Percentiles rank a stretch among this genome's conserved stretches.
Evolutionary conservation across 2,329 filamentous ascomycete genomes (phyloP).

Genomic region (Whalleya microplaca): DNA sequence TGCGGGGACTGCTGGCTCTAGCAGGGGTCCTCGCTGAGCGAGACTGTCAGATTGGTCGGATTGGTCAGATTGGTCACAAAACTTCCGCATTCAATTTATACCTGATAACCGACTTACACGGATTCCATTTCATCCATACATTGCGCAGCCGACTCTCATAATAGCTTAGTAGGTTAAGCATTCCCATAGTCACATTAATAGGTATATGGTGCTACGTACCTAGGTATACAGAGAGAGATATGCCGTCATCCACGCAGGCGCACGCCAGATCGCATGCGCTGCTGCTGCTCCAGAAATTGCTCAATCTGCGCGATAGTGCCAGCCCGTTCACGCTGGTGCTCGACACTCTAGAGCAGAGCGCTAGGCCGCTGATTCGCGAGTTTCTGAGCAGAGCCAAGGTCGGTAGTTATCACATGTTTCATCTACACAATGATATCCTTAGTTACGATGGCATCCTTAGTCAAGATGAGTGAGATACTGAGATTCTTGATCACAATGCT

Average conservation of each 20-base stretch:
- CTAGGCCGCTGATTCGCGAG: conserved; percentile 70
- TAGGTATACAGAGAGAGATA: conserved; percentile 34
- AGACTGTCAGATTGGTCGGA: background rate
- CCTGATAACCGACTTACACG: conserved; percentile 2
- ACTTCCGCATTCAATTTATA: conserved; percentile 6
- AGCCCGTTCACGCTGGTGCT: conserved; percentile 87
- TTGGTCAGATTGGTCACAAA: background rate
- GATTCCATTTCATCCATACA: background rate
- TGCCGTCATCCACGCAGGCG: conserved; percentile 60
- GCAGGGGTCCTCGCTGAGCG: background rate
- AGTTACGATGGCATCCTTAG: background rate
- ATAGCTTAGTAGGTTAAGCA: too few species aligned
- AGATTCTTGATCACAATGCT: too few species aligned
- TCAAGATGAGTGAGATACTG: too few species aligned
- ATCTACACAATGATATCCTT: background rate
- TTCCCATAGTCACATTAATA: too few species aligned
- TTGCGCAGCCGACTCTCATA: background rate
- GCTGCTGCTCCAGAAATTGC: conserved; percentile 78
- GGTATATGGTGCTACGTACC: too few species aligned
- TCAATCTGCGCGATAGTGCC: conserved; percentile 76
- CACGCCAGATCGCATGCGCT: conserved; percentile 85
- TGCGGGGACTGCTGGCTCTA: conserved; percentile 17
- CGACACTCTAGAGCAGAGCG: conserved; percentile 83
- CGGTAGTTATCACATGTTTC: conserved; percentile 20
- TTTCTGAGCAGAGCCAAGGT: conserved; percentile 78